These are phyloP conservation scores for Dactylellina cionopaga DNA, from an alignment of 2,329 filamentous ascomycete genomes.

Conservation along the genomic window DNA sequence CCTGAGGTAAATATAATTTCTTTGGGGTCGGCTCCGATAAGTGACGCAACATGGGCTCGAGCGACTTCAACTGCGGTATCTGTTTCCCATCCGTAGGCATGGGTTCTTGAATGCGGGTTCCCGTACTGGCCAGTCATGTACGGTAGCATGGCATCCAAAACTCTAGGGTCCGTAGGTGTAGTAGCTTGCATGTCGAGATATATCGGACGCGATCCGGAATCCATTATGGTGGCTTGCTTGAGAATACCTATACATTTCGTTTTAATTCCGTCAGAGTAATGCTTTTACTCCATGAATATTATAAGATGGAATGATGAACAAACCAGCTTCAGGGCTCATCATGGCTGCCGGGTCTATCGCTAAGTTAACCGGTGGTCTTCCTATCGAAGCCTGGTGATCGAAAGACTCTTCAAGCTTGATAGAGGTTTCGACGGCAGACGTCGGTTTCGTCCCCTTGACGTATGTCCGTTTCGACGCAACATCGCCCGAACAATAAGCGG, in stretches of 20 bases:
- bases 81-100: slow-evolving; percentile 98
- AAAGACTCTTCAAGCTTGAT: slow-evolving; percentile 9
- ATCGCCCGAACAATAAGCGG: background rate
- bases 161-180: slow-evolving; percentile 91
- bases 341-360: slow-evolving; percentile 43
- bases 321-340: slow-evolving; percentile 47
- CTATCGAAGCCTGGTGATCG: slow-evolving; percentile 19
- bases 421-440: slow-evolving; percentile 30
- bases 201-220: slow-evolving; percentile 90
- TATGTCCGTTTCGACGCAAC: slow-evolving; percentile 12
- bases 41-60: slow-evolving; percentile 79
- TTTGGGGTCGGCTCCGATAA: slow-evolving; percentile 94
- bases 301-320: background rate
- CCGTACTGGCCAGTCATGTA: slow-evolving; percentile 93
- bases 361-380: slow-evolving; percentile 25
- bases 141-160: slow-evolving; percentile 95
- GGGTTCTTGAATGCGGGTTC: slow-evolving; percentile 95
- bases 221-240: slow-evolving; percentile 91
- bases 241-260: slow-evolving; percentile 73
- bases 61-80: slow-evolving; percentile 93
- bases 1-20: slow-evolving; percentile 99
- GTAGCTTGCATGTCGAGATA: slow-evolving; percentile 99
- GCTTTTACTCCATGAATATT: background rate
- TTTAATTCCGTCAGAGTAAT: background rate
- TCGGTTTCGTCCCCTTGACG: slow-evolving; percentile 40